Conservation (phyloP, 306 rosid species). For the Styphnolobium japonicum region DNA sequence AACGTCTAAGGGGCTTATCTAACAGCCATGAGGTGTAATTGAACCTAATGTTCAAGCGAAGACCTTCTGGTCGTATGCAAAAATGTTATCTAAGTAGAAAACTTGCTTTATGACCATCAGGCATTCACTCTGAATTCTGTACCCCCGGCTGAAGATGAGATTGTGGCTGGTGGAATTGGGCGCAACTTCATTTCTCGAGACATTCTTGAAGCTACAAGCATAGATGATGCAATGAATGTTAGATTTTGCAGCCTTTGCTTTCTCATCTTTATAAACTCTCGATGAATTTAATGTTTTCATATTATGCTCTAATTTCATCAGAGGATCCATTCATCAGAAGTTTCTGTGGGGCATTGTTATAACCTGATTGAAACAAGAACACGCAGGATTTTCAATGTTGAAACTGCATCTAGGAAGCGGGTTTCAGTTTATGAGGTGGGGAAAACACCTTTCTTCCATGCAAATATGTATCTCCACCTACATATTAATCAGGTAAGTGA, state of each 20-base stretch:
- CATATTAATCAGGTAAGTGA: conserved; percentile 58
- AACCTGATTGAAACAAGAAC: conserved; percentile 65
- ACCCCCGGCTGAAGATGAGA: conserved; percentile 62
- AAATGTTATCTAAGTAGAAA: not conserved
- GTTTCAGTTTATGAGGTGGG: conserved; percentile 61
- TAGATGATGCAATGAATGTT: conserved; percentile 65
- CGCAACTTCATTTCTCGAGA: conserved; percentile 76
- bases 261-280: not conserved
- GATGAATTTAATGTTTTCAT: not conserved
- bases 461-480: conserved; percentile 78
- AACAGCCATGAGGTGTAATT: not conserved
- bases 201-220: conserved; percentile 76
- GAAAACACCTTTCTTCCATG: conserved; percentile 64
- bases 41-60: not conserved
- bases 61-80: not conserved
- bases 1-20: not conserved
- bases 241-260: conserved; percentile 19
- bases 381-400: conserved; percentile 63
- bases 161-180: conserved; percentile 71
- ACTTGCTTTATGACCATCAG: conserved; percentile 22
- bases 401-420: conserved; percentile 69
- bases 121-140: conserved; percentile 80
- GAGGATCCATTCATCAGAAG: conserved; percentile 61
- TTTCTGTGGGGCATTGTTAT: conserved; percentile 60
- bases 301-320: conserved; percentile 34